These are phyloP conservation scores for Penicillium antarcticum DNA, from an alignment of 495 filamentous ascomycete genomes.

Conservation along the genomic window DNA sequence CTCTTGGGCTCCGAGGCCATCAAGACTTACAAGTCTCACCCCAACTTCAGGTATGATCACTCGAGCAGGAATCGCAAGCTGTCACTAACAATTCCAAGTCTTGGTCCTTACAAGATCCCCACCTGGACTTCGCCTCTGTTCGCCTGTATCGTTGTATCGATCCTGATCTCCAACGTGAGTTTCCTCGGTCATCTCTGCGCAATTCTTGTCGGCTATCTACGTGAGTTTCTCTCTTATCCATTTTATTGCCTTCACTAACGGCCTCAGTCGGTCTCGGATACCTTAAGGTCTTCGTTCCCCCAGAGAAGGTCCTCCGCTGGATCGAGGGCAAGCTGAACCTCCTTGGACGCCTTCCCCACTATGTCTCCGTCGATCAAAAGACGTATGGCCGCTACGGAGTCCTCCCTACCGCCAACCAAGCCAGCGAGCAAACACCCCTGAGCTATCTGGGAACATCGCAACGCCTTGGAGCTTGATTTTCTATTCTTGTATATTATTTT, in stretches of 20 bases:
- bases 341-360: constrained; percentile 76
- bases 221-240: constrained; percentile 45
- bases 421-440: constrained; percentile 44
- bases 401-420: constrained; percentile 56
- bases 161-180: constrained; percentile 75
- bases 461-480: constrained; percentile 56
- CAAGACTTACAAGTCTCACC: constrained; percentile 70
- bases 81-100: constrained; percentile 15
- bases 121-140: constrained; percentile 89
- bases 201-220: constrained; percentile 76
- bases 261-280: constrained; percentile 73
- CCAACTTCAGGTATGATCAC: constrained; percentile 58
- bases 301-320: constrained; percentile 75
- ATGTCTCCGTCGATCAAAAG: constrained; percentile 90
- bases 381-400: constrained; percentile 94
- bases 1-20: constrained; percentile 80
- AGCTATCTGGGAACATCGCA: constrained; percentile 60
- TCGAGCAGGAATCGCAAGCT: not conserved
- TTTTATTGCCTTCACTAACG: constrained; percentile 8
- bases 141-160: constrained; percentile 63
- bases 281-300: constrained; percentile 78
- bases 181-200: constrained; percentile 85
- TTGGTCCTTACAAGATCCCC: constrained; percentile 71
- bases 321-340: constrained; percentile 83
- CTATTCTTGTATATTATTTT: constrained; percentile 38